phyloP scores from a whole-genome alignment of 208 protist genomes.

The Novymonas esmeraldas region DNA sequence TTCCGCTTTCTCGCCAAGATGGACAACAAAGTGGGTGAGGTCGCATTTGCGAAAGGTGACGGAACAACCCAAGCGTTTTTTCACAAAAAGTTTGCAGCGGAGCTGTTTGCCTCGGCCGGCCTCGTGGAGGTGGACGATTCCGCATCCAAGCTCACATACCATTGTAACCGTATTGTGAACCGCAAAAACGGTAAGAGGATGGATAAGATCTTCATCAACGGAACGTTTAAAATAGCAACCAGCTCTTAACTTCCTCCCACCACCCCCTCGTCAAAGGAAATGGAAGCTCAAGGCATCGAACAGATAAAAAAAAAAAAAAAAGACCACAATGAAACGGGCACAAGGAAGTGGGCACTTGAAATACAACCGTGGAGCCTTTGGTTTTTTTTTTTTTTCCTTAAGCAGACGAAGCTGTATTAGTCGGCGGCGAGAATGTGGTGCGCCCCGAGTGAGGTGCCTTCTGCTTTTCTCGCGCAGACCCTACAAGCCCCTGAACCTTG shows the following conservation, averaged over 20 bases:
- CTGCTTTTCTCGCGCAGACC: too few species aligned
- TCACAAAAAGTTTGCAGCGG: constrained; percentile 43
- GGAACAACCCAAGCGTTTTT: constrained; percentile 81
- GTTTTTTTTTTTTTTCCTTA: background rate
- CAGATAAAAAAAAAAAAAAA: background rate
- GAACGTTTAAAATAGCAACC: constrained; percentile 44
- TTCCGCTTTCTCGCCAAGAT: constrained; percentile 71
- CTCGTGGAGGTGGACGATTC: constrained; percentile 45
- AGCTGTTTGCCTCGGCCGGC: constrained; percentile 49
- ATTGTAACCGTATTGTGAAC: constrained; percentile 87
- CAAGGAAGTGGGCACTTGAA: too few species aligned
- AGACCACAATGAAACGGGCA: too few species aligned
- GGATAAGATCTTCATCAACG: constrained; percentile 91
- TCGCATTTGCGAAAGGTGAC: constrained; percentile 75
- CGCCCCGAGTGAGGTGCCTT: too few species aligned
- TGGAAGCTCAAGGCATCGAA: background rate
- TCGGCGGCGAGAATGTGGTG: too few species aligned
- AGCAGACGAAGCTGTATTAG: too few species aligned
- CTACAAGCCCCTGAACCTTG: too few species aligned
- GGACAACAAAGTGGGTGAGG: constrained; percentile 21
- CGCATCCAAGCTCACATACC: constrained; percentile 44
- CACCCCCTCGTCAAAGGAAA: too few species aligned
- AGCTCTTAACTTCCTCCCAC: background rate
- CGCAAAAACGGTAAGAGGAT: constrained; percentile 83
- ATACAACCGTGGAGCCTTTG: too few species aligned